Conservation (phyloP, 345 rosid species). For the Melaleuca quinquenervia region DNA sequence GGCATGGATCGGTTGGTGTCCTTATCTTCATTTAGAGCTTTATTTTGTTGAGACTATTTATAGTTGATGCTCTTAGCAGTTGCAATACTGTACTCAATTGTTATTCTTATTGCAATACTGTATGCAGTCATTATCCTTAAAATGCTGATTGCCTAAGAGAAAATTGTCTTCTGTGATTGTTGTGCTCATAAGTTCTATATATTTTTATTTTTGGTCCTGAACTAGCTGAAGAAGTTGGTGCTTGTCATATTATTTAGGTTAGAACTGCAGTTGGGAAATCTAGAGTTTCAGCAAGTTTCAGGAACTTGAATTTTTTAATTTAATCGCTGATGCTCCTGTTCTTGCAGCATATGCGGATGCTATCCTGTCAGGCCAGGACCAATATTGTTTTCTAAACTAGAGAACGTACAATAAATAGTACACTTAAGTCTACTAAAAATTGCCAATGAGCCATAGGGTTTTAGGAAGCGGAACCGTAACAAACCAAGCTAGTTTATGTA, state of each 20-base stretch:
- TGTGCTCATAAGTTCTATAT: neutral
- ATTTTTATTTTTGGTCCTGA: neutral
- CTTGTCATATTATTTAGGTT: neutral
- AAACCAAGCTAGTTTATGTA: neutral
- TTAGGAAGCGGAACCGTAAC: neutral
- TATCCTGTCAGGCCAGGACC: neutral
- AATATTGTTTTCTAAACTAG: neutral
- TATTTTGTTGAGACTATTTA: neutral
- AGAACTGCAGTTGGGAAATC: neutral
- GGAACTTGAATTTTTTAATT: neutral
- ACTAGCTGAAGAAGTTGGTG: neutral
- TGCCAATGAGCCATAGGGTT: neutral
- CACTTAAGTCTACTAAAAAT: neutral
- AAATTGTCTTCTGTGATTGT: neutral
- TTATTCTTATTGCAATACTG: neutral
- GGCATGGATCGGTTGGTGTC: slow-evolving; percentile 92
- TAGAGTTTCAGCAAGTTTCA: neutral
- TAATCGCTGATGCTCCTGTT: neutral
- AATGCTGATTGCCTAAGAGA: neutral
- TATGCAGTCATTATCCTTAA: neutral
- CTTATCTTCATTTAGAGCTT: neutral
- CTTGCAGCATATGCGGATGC: neutral
- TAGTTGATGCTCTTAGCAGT: neutral
- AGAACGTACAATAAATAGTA: neutral
- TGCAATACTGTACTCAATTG: neutral